Percentiles rank a stretch among this genome's conserved stretches.
phyloP scores from a whole-genome alignment of 257 asterid genomes.

The Rubia yunnanensis region DNA sequence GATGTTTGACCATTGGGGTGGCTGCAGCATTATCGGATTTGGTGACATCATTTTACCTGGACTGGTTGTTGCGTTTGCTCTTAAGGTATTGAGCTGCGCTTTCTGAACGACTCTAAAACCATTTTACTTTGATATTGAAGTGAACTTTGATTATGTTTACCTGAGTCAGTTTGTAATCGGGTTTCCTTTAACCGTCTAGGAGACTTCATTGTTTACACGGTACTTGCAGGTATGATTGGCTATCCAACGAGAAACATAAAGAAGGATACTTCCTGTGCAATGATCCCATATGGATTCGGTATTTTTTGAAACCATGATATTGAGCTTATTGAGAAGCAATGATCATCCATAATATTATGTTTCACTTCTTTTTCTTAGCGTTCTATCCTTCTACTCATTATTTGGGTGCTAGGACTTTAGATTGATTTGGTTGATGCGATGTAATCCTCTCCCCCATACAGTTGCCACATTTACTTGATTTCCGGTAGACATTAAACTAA shows the following conservation, averaged over 20 bases:
- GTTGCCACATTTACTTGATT: background rate
- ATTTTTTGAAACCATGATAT: conserved; percentile 4
- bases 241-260: conserved; percentile 61
- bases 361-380: background rate
- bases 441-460: background rate
- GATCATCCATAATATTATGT: background rate
- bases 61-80: conserved; percentile 51
- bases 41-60: conserved; percentile 93
- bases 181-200: conserved; percentile 3
- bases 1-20: conserved; percentile 97
- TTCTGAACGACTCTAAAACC: background rate
- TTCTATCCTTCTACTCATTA: background rate
- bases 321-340: conserved; percentile 1
- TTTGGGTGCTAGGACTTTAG: background rate
- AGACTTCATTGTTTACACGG: no score
- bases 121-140: background rate
- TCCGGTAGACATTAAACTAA: background rate
- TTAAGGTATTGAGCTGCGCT: conserved; percentile 16
- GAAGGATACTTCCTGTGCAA: conserved; percentile 80
- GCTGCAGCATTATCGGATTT: conserved; percentile 85
- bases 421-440: background rate
- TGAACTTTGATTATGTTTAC: background rate
- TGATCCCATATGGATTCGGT: conserved; percentile 92
- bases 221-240: conserved; percentile 85
- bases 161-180: background rate